phyloP scores from a whole-genome alignment of 2,329 filamentous ascomycete species.

The Daldinia eschscholtzii region DNA sequence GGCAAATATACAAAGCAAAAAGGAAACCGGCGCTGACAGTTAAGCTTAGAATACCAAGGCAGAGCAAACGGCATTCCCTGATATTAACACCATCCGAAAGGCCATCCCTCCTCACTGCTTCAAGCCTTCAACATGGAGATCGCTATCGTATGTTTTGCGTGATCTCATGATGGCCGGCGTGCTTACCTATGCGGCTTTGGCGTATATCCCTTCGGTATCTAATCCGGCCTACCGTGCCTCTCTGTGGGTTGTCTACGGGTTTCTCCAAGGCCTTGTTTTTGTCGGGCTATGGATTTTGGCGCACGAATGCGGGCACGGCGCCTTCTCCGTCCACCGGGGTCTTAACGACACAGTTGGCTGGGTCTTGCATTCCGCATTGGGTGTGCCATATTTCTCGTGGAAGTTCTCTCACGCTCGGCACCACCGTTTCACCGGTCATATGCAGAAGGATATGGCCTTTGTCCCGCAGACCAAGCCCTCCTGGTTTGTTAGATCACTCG shows the following conservation, averaged over 20 bases:
- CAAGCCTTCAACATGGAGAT: conserved; percentile 64
- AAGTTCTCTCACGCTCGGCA: conserved; percentile 77
- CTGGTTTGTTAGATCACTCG: conserved; percentile 47
- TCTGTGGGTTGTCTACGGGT: conserved; percentile 71
- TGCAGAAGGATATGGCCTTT: conserved; percentile 76
- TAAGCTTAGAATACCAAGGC: conserved; percentile 33
- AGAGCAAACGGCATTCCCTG: conserved; percentile 54
- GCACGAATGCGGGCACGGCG: conserved; percentile 78
- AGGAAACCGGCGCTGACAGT: conserved; percentile 14
- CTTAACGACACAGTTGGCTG: conserved; percentile 74
- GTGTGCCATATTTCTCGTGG: conserved; percentile 81
- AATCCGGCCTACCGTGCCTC: conserved; percentile 58
- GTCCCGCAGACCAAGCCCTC: conserved; percentile 64
- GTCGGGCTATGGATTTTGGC: conserved; percentile 79
- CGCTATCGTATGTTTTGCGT: conserved; percentile 68
- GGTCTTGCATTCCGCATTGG: conserved; percentile 72
- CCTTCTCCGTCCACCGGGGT: conserved; percentile 68
- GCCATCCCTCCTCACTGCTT: conserved; percentile 74
- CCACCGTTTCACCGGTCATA: conserved; percentile 76
- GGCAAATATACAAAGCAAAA: not conserved
- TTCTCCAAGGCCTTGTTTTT: conserved; percentile 73
- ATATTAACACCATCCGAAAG: conserved; percentile 62
- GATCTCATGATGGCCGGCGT: conserved; percentile 64
- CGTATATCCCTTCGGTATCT: conserved; percentile 65
- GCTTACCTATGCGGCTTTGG: conserved; percentile 65